Conservation (phyloP, 768 basidiomycete genomes). For the Rhodotorula taiwanensis region DNA sequence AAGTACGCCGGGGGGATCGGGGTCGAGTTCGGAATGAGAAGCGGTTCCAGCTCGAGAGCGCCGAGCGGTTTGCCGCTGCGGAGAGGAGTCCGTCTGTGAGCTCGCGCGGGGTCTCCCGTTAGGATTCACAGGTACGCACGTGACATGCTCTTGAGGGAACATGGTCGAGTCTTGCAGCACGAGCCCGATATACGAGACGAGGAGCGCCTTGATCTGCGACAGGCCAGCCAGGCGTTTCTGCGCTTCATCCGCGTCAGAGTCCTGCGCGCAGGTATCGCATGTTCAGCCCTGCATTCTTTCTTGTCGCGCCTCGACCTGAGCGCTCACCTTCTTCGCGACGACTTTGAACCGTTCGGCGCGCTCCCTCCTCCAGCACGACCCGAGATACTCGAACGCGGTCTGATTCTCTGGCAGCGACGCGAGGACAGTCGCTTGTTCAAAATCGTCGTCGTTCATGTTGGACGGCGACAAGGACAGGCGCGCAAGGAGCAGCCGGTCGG, state of each 20-base stretch:
- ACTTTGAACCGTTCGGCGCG: slow-evolving; percentile 46
- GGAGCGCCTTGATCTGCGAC: slow-evolving; percentile 69
- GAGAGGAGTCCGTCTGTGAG: too few relatives aligned
- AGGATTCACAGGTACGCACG: slow-evolving; percentile 52
- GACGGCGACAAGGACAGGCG: slow-evolving; percentile 72
- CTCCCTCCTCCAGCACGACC: slow-evolving; percentile 84
- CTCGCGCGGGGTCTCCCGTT: too few relatives aligned
- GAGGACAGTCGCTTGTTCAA: slow-evolving; percentile 44
- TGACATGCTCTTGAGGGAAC: slow-evolving; percentile 67
- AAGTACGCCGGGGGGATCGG: slow-evolving; percentile 53
- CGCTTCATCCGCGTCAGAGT: slow-evolving; percentile 35
- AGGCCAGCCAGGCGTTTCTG: slow-evolving; percentile 59
- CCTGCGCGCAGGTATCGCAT: slow-evolving; percentile 1
- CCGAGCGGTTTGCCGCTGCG: slow-evolving; percentile 63
- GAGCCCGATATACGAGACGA: slow-evolving; percentile 78
- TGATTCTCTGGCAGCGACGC: slow-evolving; percentile 69
- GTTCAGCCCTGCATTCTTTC: too few relatives aligned
- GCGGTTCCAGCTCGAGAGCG: slow-evolving; percentile 67
- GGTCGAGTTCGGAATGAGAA: slow-evolving; percentile 62
- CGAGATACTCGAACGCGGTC: slow-evolving; percentile 81
- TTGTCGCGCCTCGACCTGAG: too few relatives aligned
- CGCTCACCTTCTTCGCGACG: slow-evolving; percentile 60
- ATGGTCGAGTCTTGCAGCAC: slow-evolving; percentile 85
- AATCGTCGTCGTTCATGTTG: slow-evolving; percentile 54
- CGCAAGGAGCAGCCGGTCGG: slow-evolving; percentile 74